Evolutionary conservation across 1,139 yeast genomes (phyloP), one percentile per base, ranked within the genome.

Genomic region (Geotrichum klebahnii): DNA sequence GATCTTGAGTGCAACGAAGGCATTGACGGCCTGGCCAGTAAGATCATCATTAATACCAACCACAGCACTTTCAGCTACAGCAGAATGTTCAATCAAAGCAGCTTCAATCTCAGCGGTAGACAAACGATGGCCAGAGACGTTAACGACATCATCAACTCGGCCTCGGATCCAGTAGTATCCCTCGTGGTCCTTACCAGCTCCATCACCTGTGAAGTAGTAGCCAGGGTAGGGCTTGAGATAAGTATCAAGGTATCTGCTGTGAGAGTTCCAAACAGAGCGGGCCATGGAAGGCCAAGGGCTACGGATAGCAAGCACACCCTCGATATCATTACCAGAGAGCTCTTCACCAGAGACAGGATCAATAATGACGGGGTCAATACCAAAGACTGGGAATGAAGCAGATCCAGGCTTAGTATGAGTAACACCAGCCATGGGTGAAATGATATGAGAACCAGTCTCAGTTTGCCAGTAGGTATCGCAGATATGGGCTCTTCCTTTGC

Each of bases 391-490:
- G 57, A 86, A 77, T 40, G 95, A 82, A 14, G 96, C 95, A 50
- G 94, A 83, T 64, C 96, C 96, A 41, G 96, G 96, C 70, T 88
- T 88, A 61, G 88, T 84, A 64, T 94, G 90, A 51, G 84, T 79
- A 34, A 84, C 80, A 69, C 96, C 96, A 33, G 95, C 95, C 61
- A 87, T 71, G 61, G 96, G 95, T 35, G 95, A 88, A 68, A 88
- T 85, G 67, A 87, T 77, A 69, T 87, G 95, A 49, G 95, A 82
- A 51, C 96, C 96, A 14, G 92, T 82, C 71, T 88, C 96, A 16
- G 96, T 88, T 75, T 87, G 96, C 96, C 96, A 88, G 76, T 86
- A 85, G 46, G 96, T 88, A 70, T 88, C 96, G 65, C 88, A 78
- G 57, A 88, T 80, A 52, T 75, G 77, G 69, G 95, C 85, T 64